Conservation (phyloP, 2,329 filamentous ascomycete species). For the Rachicladosporium sp. region DNA sequence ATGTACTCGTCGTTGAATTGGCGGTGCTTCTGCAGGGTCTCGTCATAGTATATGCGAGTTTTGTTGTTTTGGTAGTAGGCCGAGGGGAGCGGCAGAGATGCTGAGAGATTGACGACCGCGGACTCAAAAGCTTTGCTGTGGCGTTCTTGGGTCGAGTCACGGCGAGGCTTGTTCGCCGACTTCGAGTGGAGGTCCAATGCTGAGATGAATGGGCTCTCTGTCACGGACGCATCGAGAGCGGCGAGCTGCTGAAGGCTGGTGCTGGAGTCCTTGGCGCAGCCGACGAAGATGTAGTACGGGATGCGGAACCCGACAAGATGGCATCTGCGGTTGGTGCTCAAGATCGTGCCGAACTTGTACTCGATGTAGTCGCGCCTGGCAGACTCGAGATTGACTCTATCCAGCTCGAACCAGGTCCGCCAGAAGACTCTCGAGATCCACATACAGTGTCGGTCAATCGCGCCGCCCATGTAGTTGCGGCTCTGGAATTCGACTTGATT, state of each 20-base stretch:
- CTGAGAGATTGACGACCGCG: constrained; percentile 72
- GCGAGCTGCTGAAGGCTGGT: constrained; percentile 50
- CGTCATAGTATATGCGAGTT: constrained; percentile 89
- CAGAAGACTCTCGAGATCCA: constrained; percentile 83
- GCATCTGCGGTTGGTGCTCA: constrained; percentile 74
- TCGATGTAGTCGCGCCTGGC: constrained; percentile 73
- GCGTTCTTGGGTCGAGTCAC: constrained; percentile 53
- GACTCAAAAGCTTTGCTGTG: constrained; percentile 85
- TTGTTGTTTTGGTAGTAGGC: constrained; percentile 97
- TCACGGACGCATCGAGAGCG: constrained; percentile 79
- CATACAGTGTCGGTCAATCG: constrained; percentile 76
- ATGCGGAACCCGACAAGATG: constrained; percentile 68
- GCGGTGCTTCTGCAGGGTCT: constrained; percentile 75
- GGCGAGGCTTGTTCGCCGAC: constrained; percentile 35
- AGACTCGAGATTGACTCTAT: constrained; percentile 78
- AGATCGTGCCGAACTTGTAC: constrained; percentile 84
- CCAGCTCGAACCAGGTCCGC: constrained; percentile 78
- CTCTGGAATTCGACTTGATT: constrained; percentile 71
- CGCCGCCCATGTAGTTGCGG: constrained; percentile 83
- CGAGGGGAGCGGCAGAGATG: constrained; percentile 76
- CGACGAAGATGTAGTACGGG: constrained; percentile 90
- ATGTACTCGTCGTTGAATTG: constrained; percentile 96
- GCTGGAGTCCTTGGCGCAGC: constrained; percentile 65
- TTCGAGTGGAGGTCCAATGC: constrained; percentile 48
- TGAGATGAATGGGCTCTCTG: constrained; percentile 75